A percentile compares a stretch with the other conserved stretches of the same genome.
Conservation (phyloP, 371 early-diverging fungal genomes). For the Mucor mucedo region DNA sequence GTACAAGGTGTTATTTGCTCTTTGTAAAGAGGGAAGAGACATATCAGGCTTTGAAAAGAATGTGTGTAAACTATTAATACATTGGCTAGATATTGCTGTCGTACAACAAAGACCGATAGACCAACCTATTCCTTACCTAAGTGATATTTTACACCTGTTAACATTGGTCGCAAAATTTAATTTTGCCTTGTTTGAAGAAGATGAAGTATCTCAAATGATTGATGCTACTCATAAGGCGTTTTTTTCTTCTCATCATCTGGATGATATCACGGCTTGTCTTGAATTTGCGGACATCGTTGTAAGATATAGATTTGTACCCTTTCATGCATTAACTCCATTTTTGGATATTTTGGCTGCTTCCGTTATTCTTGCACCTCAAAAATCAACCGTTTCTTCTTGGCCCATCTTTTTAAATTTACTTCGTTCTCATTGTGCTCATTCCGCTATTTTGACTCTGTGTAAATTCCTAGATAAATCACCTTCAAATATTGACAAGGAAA, state of each 20-base stretch:
- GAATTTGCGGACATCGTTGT: slow-evolving; percentile 74
- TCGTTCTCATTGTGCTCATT: slow-evolving; percentile 71
- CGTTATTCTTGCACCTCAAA: slow-evolving; percentile 38
- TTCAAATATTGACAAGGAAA: slow-evolving; percentile 25
- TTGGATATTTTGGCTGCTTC: slow-evolving; percentile 63
- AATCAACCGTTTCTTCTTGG: slow-evolving; percentile 49
- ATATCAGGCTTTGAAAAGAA: slow-evolving; percentile 77
- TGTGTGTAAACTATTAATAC: slow-evolving; percentile 58
- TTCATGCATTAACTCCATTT: slow-evolving; percentile 57
- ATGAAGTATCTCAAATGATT: slow-evolving; percentile 62
- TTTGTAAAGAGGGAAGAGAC: slow-evolving; percentile 75
- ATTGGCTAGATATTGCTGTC: slow-evolving; percentile 58
- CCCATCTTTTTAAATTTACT: slow-evolving; percentile 68
- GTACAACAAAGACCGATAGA: slow-evolving; percentile 15
- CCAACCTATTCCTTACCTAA: slow-evolving; percentile 45
- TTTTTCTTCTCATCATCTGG: slow-evolving; percentile 45
- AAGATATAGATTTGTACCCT: slow-evolving; percentile 72
- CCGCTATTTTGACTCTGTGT: slow-evolving; percentile 64
- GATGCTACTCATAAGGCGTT: slow-evolving; percentile 57
- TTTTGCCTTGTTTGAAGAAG: slow-evolving; percentile 68
- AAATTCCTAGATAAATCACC: slow-evolving; percentile 49
- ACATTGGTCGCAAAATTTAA: slow-evolving; percentile 72
- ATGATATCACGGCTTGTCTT: slow-evolving; percentile 59
- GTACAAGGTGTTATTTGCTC: slow-evolving; percentile 57
- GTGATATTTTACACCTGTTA: slow-evolving; percentile 61